Conservation (phyloP, 139 green algal genomes). For the Chlorella sp. region DNA sequence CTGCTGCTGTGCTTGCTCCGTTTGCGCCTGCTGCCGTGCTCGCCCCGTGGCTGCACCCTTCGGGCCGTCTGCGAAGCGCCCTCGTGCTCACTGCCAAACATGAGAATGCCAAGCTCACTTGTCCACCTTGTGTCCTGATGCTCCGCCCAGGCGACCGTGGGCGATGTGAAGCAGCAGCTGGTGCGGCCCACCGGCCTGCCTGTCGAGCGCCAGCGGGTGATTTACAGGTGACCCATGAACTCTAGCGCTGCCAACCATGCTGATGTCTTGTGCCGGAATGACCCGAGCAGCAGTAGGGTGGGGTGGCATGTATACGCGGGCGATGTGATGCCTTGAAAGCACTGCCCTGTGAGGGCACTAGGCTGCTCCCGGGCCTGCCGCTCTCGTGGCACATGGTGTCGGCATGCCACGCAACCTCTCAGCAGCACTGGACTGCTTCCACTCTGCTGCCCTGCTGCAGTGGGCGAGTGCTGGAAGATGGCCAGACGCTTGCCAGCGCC, state of each 20-base stretch:
- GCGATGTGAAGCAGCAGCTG: slow-evolving; percentile 53
- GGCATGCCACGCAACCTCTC: too few species aligned
- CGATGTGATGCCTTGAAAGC: too few species aligned
- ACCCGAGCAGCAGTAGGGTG: too few species aligned
- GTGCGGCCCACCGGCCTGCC: slow-evolving; percentile 41
- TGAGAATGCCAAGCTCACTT: too few species aligned
- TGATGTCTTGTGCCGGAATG: too few species aligned
- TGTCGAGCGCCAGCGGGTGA: slow-evolving; percentile 55
- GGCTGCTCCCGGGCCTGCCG: too few species aligned
- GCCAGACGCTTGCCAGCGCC: slow-evolving; percentile 34
- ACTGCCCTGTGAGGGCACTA: too few species aligned
- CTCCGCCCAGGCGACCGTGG: slow-evolving; percentile 45
- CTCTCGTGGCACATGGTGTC: background rate
- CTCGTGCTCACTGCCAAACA: too few species aligned
- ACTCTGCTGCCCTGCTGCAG: background rate
- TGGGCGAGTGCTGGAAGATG: slow-evolving; percentile 54
- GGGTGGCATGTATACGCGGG: too few species aligned
- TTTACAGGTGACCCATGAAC: slow-evolving; percentile 57
- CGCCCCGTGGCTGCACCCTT: background rate
- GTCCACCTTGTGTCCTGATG: background rate
- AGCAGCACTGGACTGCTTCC: too few species aligned
- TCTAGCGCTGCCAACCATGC: too few species aligned
- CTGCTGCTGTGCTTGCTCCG: background rate
- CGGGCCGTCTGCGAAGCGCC: background rate
- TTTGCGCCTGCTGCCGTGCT: background rate